These are phyloP conservation scores for Dissoconium aciculare DNA, from an alignment of 2,329 filamentous ascomycete genomes.

Conservation along the genomic window DNA sequence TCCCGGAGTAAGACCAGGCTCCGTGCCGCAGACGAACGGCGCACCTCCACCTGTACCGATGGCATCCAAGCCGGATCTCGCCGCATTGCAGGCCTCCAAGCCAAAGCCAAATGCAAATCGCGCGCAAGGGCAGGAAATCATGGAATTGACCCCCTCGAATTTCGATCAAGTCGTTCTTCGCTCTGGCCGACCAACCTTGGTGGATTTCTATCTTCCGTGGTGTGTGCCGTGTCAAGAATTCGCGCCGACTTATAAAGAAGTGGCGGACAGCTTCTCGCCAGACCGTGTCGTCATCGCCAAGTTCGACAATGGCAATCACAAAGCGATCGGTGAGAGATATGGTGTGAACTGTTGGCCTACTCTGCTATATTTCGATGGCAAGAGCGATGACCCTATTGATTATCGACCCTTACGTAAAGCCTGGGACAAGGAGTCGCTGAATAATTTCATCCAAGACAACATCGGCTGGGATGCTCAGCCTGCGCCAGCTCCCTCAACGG, in stretches of 20 bases:
- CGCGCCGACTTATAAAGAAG: conserved; percentile 11
- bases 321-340: conserved; percentile 9
- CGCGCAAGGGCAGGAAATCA: conserved; percentile 56
- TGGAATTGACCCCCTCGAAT: conserved; percentile 79
- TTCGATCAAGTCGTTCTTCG: conserved; percentile 83
- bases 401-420: conserved; percentile 21
- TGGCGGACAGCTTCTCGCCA: conserved; percentile 7
- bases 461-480: conserved; percentile 2
- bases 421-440: conserved; percentile 9
- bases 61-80: conserved; percentile 43
- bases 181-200: conserved; percentile 85
- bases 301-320: conserved; percentile 12
- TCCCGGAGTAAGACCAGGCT: conserved; percentile 6
- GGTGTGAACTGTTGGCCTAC: conserved; percentile 12
- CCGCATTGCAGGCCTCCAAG: conserved; percentile 40
- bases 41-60: conserved; percentile 39
- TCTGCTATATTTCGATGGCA: conserved; percentile 8
- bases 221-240: conserved; percentile 11
- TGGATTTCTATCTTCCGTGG: conserved; percentile 98
- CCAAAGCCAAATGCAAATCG: conserved; percentile 21
- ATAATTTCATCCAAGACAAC: conserved; percentile 3
- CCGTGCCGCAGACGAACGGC: conserved; percentile 9
- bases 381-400: conserved; percentile 4
- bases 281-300: conserved; percentile 11
- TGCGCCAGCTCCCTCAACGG: conserved; percentile 7